A percentile compares a stretch with the other conserved stretches of the same genome.
These are phyloP conservation scores for Ophiostoma perfectum DNA, from an alignment of 2,329 filamentous ascomycete genomes.

Conservation along the genomic window DNA sequence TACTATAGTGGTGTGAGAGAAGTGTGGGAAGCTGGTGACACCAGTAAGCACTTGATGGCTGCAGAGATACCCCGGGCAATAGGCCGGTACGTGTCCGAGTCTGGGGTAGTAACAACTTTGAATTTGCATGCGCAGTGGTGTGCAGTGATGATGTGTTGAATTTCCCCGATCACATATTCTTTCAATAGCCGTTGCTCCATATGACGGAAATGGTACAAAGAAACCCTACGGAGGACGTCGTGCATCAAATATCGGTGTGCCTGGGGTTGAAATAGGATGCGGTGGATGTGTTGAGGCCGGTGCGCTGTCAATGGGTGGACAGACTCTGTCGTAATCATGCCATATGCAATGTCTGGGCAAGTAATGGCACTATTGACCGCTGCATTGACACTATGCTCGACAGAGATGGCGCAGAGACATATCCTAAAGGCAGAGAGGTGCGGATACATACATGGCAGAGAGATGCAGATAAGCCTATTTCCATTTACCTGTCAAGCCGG, in stretches of 20 bases:
- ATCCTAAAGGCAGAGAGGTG: background rate
- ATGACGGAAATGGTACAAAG: background rate
- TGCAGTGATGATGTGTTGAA: too few relatives aligned
- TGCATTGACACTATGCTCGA: constrained; percentile 5
- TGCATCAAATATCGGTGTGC: constrained; percentile 9
- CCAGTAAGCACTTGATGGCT: background rate
- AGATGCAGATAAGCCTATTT: background rate
- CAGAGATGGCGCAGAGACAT: background rate
- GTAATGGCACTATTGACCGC: background rate
- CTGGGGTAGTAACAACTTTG: background rate
- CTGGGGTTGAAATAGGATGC: constrained; percentile 5
- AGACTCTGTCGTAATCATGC: background rate
- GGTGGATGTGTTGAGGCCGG: background rate
- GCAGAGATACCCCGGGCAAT: constrained; percentile 9
- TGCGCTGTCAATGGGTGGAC: constrained; percentile 2
- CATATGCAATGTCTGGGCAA: too few relatives aligned
- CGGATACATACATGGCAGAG: background rate
- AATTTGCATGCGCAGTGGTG: too few relatives aligned
- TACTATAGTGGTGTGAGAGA: too few relatives aligned
- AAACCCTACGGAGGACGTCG: too few relatives aligned
- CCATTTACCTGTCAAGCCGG: background rate
- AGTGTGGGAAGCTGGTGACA: background rate
- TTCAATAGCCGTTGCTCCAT: background rate
- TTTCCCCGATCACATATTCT: background rate
- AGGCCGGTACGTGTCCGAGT: constrained; percentile 6